Conservation (phyloP, 345 rosid genomes). For the Eucalyptus curtisii region DNA sequence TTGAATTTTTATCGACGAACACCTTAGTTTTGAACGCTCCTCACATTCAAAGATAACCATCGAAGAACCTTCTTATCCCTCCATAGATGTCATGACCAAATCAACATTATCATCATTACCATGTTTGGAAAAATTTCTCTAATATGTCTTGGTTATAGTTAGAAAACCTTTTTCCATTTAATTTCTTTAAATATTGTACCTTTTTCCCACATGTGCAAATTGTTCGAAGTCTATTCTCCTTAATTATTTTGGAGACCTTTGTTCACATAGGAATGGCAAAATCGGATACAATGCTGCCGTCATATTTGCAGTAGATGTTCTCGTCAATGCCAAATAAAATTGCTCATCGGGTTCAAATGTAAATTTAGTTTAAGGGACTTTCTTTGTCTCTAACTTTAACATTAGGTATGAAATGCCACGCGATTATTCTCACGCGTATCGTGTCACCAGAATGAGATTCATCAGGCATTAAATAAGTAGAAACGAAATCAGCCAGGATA, state of each 20-base stretch:
- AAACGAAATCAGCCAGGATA: neutral
- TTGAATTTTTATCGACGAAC: too few relatives aligned
- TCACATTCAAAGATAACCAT: neutral
- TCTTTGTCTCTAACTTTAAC: neutral
- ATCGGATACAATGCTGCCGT: neutral
- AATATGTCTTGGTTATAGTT: neutral
- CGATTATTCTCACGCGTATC: neutral
- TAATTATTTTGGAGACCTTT: neutral
- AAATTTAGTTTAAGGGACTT: neutral
- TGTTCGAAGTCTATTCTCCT: neutral
- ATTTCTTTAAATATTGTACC: neutral
- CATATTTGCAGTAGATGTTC: neutral
- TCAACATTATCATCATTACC: neutral
- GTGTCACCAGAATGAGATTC: neutral
- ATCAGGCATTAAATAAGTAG: neutral
- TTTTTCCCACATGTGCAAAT: neutral
- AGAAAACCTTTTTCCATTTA: neutral
- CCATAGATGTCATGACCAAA: neutral
- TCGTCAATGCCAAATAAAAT: neutral
- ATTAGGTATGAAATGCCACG: neutral
- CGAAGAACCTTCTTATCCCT: neutral
- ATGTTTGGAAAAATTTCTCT: neutral
- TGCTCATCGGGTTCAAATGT: neutral
- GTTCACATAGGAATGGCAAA: neutral
- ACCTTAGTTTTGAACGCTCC: neutral